Evolutionary conservation across 345 rosid species (phyloP).

Genomic region (Murraya koenigii): DNA sequence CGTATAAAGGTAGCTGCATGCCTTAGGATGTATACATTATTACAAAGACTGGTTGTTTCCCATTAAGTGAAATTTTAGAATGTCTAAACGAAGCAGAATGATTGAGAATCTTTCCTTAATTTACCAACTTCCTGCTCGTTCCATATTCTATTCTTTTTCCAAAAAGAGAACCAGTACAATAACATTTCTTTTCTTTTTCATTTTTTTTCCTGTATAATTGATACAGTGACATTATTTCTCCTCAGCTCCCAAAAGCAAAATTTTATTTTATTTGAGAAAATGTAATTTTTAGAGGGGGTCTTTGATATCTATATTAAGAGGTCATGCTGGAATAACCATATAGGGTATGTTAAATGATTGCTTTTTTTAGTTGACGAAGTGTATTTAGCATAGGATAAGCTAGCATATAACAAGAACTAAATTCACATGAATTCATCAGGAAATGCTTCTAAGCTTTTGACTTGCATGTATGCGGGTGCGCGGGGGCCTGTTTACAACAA

Average conservation of each 20-base stretch:
- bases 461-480: not conserved
- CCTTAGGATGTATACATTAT: not conserved
- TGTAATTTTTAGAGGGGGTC: not conserved
- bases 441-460: not conserved
- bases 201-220: too few species aligned
- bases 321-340: not conserved
- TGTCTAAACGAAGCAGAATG: conserved; percentile 16
- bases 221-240: not conserved
- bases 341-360: too few species aligned
- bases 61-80: conserved; percentile 10
- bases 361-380: too few species aligned
- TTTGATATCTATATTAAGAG: not conserved
- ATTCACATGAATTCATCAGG: not conserved
- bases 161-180: not conserved
- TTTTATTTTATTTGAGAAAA: not conserved
- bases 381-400: too few species aligned
- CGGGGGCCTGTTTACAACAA: too few species aligned
- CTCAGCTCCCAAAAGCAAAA: conserved; percentile 21
- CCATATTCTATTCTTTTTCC: conserved; percentile 14
- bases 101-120: conserved; percentile 27
- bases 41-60: not conserved
- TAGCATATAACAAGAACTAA: too few species aligned
- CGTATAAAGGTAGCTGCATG: too few species aligned
- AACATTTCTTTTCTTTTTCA: not conserved
- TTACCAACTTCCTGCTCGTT: not conserved